These are phyloP conservation scores for Oryza officinalis DNA, from an alignment of 176 grass and related monocot genomes.

Conservation along the genomic window DNA sequence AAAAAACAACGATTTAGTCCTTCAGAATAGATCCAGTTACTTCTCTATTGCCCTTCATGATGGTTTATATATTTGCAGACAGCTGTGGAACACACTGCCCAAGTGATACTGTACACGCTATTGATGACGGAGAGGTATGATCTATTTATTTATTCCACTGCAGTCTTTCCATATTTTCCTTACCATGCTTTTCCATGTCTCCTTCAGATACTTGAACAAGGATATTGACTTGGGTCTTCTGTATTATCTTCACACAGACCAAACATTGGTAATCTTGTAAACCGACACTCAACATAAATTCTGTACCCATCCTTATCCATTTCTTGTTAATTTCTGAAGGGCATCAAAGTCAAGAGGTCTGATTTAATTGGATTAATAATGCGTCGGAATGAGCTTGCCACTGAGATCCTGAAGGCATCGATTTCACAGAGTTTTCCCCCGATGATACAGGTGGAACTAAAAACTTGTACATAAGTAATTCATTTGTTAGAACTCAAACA, in stretches of 20 bases:
- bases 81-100: constrained; percentile 80
- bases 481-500: constrained; percentile 28
- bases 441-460: constrained; percentile 70
- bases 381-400: constrained; percentile 92
- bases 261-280: constrained; percentile 74
- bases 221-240: constrained; percentile 87
- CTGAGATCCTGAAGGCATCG: constrained; percentile 88
- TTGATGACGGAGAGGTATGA: constrained; percentile 93
- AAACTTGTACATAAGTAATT: neutral
- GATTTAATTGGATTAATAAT: constrained; percentile 90
- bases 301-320: constrained; percentile 28
- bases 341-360: constrained; percentile 82
- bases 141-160: neutral
- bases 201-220: constrained; percentile 80
- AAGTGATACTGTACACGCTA: constrained; percentile 92
- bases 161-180: constrained; percentile 28
- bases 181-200: constrained; percentile 23
- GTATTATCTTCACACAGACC: constrained; percentile 92
- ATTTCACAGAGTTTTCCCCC: constrained; percentile 68
- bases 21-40: constrained; percentile 16
- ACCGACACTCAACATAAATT: constrained; percentile 32
- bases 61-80: constrained; percentile 48
- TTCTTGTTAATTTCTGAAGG: constrained; percentile 54
- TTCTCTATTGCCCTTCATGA: constrained; percentile 28
- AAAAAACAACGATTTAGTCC: neutral